A percentile compares a stretch with the other conserved stretches of the same genome.
These are phyloP conservation scores for Sequoia sempervirens DNA, from an alignment of 75 land plant species.

Conservation along the genomic window DNA sequence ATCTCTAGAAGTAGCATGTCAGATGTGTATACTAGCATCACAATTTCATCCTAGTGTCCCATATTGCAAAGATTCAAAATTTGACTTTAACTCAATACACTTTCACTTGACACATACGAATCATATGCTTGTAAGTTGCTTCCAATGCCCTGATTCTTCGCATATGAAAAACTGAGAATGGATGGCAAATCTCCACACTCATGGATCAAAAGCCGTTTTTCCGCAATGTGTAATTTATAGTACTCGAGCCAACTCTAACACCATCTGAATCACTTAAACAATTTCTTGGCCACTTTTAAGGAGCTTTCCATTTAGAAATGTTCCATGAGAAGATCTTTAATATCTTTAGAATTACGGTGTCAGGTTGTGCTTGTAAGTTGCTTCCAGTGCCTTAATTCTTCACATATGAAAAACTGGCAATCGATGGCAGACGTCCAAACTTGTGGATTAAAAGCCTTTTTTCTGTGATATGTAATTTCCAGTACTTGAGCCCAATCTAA, in stretches of 20 bases:
- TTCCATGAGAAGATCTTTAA: constrained; percentile 15
- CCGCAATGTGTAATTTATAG: constrained; percentile 10
- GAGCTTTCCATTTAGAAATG: constrained; percentile 15
- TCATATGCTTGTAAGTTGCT: neutral
- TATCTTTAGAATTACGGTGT: no score
- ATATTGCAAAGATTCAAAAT: neutral
- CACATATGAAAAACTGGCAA: neutral
- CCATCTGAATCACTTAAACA: constrained; percentile 6
- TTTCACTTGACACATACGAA: neutral
- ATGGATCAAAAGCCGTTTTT: neutral
- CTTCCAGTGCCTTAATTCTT: neutral
- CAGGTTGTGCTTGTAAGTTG: no score
- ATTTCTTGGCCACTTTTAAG: constrained; percentile 12
- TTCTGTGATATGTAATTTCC: constrained; percentile 11
- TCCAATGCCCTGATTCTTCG: neutral
- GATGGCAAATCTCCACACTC: neutral
- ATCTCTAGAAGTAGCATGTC: neutral
- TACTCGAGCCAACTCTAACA: constrained; percentile 16
- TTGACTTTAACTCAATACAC: neutral
- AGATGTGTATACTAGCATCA: neutral
- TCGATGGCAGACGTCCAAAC: neutral
- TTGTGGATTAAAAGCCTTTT: neutral
- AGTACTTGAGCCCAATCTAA: constrained; percentile 15
- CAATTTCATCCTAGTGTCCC: neutral
- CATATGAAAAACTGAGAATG: neutral